These are phyloP conservation scores for Lophiostoma macrostomum DNA, from an alignment of 495 filamentous ascomycete species.

Conservation along the genomic window DNA sequence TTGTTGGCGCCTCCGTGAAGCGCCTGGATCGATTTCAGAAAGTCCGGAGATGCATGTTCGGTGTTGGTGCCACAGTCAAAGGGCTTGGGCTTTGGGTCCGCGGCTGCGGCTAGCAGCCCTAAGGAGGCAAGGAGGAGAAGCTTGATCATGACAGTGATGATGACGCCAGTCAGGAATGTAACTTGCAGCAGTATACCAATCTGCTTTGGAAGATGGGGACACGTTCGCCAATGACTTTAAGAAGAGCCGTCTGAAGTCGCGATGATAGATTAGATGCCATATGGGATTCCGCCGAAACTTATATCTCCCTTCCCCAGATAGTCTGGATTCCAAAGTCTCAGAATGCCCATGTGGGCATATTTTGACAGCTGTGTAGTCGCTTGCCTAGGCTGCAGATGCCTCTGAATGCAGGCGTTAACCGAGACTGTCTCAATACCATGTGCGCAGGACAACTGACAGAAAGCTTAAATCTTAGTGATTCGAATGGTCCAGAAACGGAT, in stretches of 20 bases:
- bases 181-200: too few relatives aligned
- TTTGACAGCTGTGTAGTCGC: constrained; percentile 13
- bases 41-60: constrained; percentile 27
- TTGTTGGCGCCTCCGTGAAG: constrained; percentile 23
- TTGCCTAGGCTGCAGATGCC: neutral
- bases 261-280: neutral
- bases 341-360: constrained; percentile 8
- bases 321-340: constrained; percentile 26
- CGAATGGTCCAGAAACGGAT: neutral
- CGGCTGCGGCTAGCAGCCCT: constrained; percentile 23
- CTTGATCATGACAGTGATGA: constrained; percentile 15
- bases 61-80: constrained; percentile 42
- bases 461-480: constrained; percentile 3
- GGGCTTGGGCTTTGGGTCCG: constrained; percentile 28
- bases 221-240: too few relatives aligned
- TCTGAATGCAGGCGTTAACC: neutral
- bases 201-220: too few relatives aligned
- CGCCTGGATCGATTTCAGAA: constrained; percentile 33
- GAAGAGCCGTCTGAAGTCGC: neutral
- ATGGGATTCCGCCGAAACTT: constrained; percentile 3
- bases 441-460: neutral
- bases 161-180: constrained; percentile 2
- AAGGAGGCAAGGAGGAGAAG: constrained; percentile 30
- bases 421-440: constrained; percentile 6
- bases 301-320: constrained; percentile 11